Evolutionary conservation across 208 protist genomes (phyloP), one percentile per base, ranked within the genome.

Genomic region (Trichomonas gallinae): DNA sequence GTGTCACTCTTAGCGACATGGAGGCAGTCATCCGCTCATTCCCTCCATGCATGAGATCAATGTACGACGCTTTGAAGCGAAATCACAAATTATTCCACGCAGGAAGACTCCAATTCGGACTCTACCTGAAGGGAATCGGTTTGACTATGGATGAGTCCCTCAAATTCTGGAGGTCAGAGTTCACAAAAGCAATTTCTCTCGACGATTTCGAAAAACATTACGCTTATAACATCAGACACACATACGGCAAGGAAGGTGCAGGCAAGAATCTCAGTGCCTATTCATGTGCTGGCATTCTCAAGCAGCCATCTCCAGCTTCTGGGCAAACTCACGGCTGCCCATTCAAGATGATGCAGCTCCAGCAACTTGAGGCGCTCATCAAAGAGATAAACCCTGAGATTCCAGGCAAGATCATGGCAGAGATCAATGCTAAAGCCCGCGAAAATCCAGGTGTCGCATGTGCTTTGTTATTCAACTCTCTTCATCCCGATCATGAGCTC

Each of bases 81-180:
- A 44, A 34, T 26, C 87, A 93, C 44, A 93, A 93, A 38, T 21
- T 93, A 34, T 93, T 93, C 44, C 44, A 93, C 51, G 2, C n/a
- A 3, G 87, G 87, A 11, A 21, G 93, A 46, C 15, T 96, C 0
- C 93, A 96, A 45, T 49, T 96, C 42, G 93, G 93, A 9, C 36
- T 96, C 8, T 96, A 46, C 63, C 45, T 96, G 51, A 96, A 96
- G 82, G 93, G 93, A 82, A 96, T 96, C 63, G 93, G 93, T 15
- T 15, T 96, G 1, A 81, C 93, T n/a, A 42, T 96, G 34, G 34
- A 63, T 48, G 93, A 96, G 6, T 96, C 93, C 0, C 40, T 96
- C 11, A 63, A 96, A 23, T 40, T 96, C 38, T 96, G 93, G 93
- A 42, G 51, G 46, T 36, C 63, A 31, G 93, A 63, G 34, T 81